Conservation (phyloP, 2,329 filamentous ascomycete genomes). For the Arthroderma uncinatum region DNA sequence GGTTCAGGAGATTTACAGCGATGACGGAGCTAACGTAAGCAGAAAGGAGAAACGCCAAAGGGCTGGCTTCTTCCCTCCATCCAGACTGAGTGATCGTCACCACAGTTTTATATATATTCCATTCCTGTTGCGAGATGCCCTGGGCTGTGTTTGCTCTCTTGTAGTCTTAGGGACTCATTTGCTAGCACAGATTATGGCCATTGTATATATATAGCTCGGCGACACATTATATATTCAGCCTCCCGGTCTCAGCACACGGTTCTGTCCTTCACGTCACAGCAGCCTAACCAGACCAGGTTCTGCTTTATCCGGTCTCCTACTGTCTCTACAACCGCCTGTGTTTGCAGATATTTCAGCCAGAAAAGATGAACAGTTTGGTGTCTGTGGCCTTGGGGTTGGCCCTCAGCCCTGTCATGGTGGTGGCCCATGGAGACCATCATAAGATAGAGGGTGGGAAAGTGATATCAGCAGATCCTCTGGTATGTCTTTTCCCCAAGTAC, state of each 20-base stretch:
- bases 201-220: background rate
- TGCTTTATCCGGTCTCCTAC: background rate
- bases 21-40: conserved; percentile 1
- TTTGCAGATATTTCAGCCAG: background rate
- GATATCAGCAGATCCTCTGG: background rate
- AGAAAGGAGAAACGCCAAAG: background rate
- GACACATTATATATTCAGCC: background rate
- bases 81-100: background rate
- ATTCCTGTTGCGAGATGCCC: background rate
- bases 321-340: background rate
- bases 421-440: conserved; percentile 42
- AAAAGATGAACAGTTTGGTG: background rate
- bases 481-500: conserved; percentile 53
- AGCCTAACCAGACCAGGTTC: background rate
- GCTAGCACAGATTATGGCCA: background rate
- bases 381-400: background rate
- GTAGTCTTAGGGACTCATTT: background rate
- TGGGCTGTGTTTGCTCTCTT: background rate
- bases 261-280: background rate
- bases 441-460: conserved; percentile 56
- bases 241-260: background rate
- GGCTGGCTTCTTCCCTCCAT: background rate
- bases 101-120: background rate
- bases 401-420: background rate
- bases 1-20: background rate